phyloP scores from a whole-genome alignment of 805 yeast species.

The Kurtzmaniella fragi region DNA sequence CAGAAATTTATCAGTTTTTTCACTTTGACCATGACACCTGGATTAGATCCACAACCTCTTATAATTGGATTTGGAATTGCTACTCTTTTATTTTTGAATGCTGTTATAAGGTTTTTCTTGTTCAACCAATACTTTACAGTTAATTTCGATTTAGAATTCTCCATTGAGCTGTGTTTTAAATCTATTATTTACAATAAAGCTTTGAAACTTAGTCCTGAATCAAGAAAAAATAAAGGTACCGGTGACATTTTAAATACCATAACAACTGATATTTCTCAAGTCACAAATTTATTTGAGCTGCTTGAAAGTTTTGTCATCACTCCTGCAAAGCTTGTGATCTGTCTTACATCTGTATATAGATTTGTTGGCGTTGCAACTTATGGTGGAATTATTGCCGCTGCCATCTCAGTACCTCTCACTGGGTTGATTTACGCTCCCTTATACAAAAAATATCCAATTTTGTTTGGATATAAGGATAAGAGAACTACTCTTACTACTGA shows the following conservation, averaged over 20 bases:
- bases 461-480: slow-evolving; percentile 22
- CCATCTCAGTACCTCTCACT: slow-evolving; percentile 18
- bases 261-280: slow-evolving; percentile 9
- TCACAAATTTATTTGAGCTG: slow-evolving; percentile 9
- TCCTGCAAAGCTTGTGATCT: slow-evolving; percentile 11
- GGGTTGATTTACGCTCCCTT: slow-evolving; percentile 16
- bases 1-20: slow-evolving; percentile 19
- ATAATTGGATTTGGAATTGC: slow-evolving; percentile 11
- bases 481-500: slow-evolving; percentile 23
- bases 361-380: slow-evolving; percentile 14
- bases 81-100: slow-evolving; percentile 12
- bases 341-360: slow-evolving; percentile 2
- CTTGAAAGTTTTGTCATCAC: slow-evolving; percentile 11
- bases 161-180: slow-evolving; percentile 10
- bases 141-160: slow-evolving; percentile 5
- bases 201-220: slow-evolving; percentile 12
- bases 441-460: slow-evolving; percentile 12
- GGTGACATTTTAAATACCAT: slow-evolving; percentile 18
- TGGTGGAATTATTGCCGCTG: slow-evolving; percentile 20
- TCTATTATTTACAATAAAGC: slow-evolving; percentile 14
- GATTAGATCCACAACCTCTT: slow-evolving; percentile 9
- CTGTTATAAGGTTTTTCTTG: slow-evolving; percentile 8
- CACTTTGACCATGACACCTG: slow-evolving; percentile 1
- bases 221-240: slow-evolving; percentile 13
- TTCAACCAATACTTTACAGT: slow-evolving; percentile 9